phyloP scores from a whole-genome alignment of 345 rosid species.

The Odontarrhena argentea region DNA sequence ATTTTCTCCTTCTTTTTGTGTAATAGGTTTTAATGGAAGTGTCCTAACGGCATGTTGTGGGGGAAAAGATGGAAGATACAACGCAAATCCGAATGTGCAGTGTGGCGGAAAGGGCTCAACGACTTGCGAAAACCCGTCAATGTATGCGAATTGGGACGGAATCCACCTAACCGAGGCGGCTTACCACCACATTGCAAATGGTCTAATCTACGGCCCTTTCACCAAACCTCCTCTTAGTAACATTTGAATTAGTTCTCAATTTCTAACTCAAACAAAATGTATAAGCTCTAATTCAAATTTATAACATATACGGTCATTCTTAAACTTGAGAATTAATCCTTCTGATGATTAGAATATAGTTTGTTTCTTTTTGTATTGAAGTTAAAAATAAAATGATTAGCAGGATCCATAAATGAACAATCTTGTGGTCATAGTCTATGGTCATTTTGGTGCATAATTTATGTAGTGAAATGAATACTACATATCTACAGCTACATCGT shows the following conservation, averaged over 20 bases:
- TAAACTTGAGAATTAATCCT: background rate
- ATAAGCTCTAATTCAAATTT: too few species aligned
- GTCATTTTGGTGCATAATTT: background rate
- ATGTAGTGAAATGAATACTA: background rate
- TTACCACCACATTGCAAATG: constrained; percentile 50
- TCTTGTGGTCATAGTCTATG: constrained; percentile 19
- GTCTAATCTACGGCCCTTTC: constrained; percentile 46
- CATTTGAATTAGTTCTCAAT: background rate
- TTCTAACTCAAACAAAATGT: too few species aligned
- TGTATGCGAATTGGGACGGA: constrained; percentile 70
- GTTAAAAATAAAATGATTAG: background rate
- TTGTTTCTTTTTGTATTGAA: background rate
- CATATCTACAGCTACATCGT: constrained; percentile 30
- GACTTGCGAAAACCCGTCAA: constrained; percentile 51
- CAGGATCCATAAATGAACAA: constrained; percentile 9
- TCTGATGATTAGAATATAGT: background rate
- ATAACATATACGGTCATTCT: too few species aligned
- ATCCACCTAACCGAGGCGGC: constrained; percentile 76
- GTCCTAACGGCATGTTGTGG: constrained; percentile 57
- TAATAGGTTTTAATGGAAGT: constrained; percentile 27
- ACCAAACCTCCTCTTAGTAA: constrained; percentile 35
- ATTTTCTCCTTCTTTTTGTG: background rate
- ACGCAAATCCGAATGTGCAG: constrained; percentile 50
- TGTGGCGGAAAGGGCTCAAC: constrained; percentile 61
- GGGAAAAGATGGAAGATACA: constrained; percentile 61